Evolutionary conservation across 2,329 filamentous ascomycete genomes (phyloP).

Genomic region (Ophiostoma fasciatum): DNA sequence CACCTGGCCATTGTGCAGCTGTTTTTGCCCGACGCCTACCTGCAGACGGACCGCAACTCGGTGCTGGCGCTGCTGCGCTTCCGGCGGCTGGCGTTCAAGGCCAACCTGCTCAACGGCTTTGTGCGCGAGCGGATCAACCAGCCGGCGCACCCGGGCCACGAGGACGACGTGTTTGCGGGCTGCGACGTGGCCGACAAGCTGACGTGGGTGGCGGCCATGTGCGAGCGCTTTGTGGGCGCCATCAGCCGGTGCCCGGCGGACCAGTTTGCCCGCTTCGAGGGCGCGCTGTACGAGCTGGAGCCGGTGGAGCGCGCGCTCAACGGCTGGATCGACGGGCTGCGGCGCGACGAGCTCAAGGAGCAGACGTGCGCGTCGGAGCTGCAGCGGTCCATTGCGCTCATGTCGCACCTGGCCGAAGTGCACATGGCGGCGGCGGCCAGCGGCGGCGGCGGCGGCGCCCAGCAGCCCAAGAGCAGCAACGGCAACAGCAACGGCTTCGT

Average conservation of each 20-base stretch:
- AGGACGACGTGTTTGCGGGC: slow-evolving; percentile 66
- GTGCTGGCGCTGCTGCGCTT: slow-evolving; percentile 81
- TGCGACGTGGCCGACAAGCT: slow-evolving; percentile 78
- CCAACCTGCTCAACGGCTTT: slow-evolving; percentile 60
- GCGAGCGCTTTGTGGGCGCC: slow-evolving; percentile 66
- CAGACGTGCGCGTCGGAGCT: slow-evolving; percentile 69
- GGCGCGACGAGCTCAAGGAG: slow-evolving; percentile 74
- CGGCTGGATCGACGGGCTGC: slow-evolving; percentile 70
- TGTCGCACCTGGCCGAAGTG: slow-evolving; percentile 73
- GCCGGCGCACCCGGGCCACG: slow-evolving; percentile 48
- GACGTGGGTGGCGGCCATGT: slow-evolving; percentile 69
- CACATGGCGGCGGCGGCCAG: slow-evolving; percentile 40
- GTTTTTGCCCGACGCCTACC: slow-evolving; percentile 73
- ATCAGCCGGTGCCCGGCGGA: slow-evolving; percentile 66
- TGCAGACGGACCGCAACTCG: slow-evolving; percentile 61
- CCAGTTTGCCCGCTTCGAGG: slow-evolving; percentile 65
- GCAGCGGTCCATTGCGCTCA: slow-evolving; percentile 68
- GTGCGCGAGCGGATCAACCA: slow-evolving; percentile 59
- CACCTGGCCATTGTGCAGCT: slow-evolving; percentile 79
- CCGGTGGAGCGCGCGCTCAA: slow-evolving; percentile 84
- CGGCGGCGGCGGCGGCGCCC: too few relatives aligned
- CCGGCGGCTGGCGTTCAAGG: slow-evolving; percentile 79
- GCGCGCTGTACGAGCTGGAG: slow-evolving; percentile 73
- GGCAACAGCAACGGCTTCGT: background rate
- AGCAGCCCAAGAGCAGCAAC: background rate